Percentiles rank a stretch among this genome's conserved stretches.
Conservation (phyloP, 2,329 filamentous ascomycete genomes). For the Sclerotinia glacialis region DNA sequence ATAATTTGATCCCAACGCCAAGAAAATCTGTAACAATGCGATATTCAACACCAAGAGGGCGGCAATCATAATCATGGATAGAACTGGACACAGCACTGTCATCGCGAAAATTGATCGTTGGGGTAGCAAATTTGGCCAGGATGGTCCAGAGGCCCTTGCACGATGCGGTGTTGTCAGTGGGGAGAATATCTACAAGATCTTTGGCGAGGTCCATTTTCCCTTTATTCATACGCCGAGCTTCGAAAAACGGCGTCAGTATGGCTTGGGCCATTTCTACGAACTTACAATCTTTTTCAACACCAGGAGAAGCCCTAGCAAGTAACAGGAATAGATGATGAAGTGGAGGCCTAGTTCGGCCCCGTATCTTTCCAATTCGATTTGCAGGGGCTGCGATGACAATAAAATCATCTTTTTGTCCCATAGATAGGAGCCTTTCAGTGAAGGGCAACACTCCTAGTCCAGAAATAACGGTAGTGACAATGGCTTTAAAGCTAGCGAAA, state of each 20-base stretch:
- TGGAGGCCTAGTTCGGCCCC: conserved; percentile 54
- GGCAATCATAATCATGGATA: conserved; percentile 41
- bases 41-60: conserved; percentile 64
- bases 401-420: conserved; percentile 54
- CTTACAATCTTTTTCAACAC: conserved; percentile 30
- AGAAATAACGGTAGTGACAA: conserved; percentile 49
- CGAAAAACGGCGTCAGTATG: conserved; percentile 59
- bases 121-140: conserved; percentile 35
- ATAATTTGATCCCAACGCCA: conserved; percentile 54
- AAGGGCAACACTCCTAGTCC: conserved; percentile 59
- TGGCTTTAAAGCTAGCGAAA: conserved; percentile 52
- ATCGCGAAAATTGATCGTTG: conserved; percentile 29
- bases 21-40: conserved; percentile 67
- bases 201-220: conserved; percentile 42
- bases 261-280: conserved; percentile 43
- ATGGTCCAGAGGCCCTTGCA: conserved; percentile 34
- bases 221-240: conserved; percentile 40
- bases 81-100: conserved; percentile 36
- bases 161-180: conserved; percentile 34
- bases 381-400: conserved; percentile 64
- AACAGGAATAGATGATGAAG: conserved; percentile 65
- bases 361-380: conserved; percentile 51
- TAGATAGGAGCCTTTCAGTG: conserved; percentile 57
- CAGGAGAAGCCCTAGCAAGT: conserved; percentile 41
- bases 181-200: conserved; percentile 33